Evolutionary conservation across 495 filamentous ascomycete species (phyloP).

Genomic region (Penicillium longicatenatum): DNA sequence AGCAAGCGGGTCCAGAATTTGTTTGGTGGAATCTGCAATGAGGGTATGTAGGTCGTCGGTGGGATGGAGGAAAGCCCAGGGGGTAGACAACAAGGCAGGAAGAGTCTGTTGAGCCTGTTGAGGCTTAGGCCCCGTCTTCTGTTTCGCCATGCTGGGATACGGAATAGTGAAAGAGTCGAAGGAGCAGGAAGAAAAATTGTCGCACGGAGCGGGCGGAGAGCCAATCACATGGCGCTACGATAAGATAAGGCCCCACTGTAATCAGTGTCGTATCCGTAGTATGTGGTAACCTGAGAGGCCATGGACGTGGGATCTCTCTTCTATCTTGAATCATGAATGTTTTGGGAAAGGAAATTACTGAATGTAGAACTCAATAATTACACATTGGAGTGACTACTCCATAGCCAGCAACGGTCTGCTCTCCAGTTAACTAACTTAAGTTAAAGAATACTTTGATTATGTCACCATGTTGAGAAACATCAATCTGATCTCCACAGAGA

Average conservation of each 20-base stretch:
- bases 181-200: constrained; percentile 28
- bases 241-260: constrained; percentile 25
- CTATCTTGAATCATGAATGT: too few relatives aligned
- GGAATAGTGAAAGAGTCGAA: constrained; percentile 1
- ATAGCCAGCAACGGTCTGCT: too few relatives aligned
- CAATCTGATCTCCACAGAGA: too few relatives aligned
- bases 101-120: constrained; percentile 15
- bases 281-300: too few relatives aligned
- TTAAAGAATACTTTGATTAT: too few relatives aligned
- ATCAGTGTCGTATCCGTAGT: too few relatives aligned
- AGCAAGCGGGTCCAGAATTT: constrained; percentile 75
- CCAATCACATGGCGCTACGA: constrained; percentile 17
- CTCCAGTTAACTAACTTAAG: too few relatives aligned
- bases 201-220: constrained; percentile 14
- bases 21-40: constrained; percentile 70
- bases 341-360: too few relatives aligned
- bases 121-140: constrained; percentile 9
- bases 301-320: too few relatives aligned
- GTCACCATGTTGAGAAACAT: too few relatives aligned
- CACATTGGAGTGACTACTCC: too few relatives aligned
- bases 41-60: constrained; percentile 60
- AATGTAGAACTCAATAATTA: too few relatives aligned
- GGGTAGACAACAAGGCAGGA: constrained; percentile 30
- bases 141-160: constrained; percentile 22
- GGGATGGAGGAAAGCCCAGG: constrained; percentile 69